Conservation (phyloP, 495 filamentous ascomycete species). For the Aspergillus panamensis region DNA sequence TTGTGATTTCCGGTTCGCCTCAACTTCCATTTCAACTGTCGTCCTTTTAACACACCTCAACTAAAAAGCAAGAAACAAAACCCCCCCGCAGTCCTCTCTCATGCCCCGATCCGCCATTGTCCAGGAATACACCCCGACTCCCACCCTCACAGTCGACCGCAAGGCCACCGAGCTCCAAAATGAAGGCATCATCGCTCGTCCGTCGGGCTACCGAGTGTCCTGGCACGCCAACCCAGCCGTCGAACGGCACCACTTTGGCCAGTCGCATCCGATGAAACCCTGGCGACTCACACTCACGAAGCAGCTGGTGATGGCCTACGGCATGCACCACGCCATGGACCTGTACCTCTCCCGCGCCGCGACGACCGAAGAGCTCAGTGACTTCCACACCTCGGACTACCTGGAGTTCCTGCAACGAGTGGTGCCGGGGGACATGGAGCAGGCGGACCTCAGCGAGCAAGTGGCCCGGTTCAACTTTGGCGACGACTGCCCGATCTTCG, state of each 20-base stretch:
- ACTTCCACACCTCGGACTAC: constrained; percentile 87
- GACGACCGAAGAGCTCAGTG: constrained; percentile 78
- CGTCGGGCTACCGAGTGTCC: constrained; percentile 87
- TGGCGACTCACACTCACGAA: constrained; percentile 96
- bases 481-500: constrained; percentile 94
- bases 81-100: constrained; percentile 13
- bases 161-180: constrained; percentile 64
- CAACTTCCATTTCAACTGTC: constrained; percentile 1
- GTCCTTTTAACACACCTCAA: neutral
- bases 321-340: constrained; percentile 95
- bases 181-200: constrained; percentile 66
- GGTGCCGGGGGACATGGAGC: constrained; percentile 45
- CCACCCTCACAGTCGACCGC: constrained; percentile 60
- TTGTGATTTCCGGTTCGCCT: constrained; percentile 13
- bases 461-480: constrained; percentile 72
- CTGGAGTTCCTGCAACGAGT: constrained; percentile 70
- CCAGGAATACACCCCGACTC: constrained; percentile 60
- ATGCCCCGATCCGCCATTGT: constrained; percentile 57
- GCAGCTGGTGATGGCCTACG: constrained; percentile 86
- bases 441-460: constrained; percentile 39
- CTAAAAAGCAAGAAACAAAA: constrained; percentile 5
- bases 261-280: constrained; percentile 96
- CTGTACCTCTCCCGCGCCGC: constrained; percentile 77
- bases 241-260: constrained; percentile 93
- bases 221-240: constrained; percentile 95